Conservation (phyloP, 192 early-diverging fungal genomes). For the Entophlyctis helioformis region DNA sequence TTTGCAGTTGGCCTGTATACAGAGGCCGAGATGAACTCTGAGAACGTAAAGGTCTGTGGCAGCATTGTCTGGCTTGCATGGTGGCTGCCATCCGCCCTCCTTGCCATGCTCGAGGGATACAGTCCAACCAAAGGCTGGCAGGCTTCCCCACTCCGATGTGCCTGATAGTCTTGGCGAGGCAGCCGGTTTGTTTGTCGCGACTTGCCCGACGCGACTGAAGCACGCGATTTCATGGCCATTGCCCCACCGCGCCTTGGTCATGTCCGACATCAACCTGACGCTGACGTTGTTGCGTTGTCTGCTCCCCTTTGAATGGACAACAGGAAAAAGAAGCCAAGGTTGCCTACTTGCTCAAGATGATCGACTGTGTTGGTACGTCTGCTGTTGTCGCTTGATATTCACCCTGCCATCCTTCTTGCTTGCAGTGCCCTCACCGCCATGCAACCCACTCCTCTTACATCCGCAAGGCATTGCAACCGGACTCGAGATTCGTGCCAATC, state of each 20-base stretch:
- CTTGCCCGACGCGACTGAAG: too few species aligned
- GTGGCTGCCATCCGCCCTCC: background rate
- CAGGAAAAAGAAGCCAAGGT: slow-evolving; percentile 52
- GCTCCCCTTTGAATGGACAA: background rate
- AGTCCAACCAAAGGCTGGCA: too few species aligned
- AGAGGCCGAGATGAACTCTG: slow-evolving; percentile 35
- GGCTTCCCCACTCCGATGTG: too few species aligned
- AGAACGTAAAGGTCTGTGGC: slow-evolving; percentile 34
- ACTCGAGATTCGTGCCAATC: slow-evolving; percentile 30
- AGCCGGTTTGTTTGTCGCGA: too few species aligned
- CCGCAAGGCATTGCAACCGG: slow-evolving; percentile 28
- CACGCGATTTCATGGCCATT: too few species aligned
- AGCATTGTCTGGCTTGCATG: too few species aligned
- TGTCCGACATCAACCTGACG: too few species aligned
- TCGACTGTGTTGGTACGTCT: slow-evolving; percentile 30
- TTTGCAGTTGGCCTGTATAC: slow-evolving; percentile 32
- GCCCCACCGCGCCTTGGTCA: too few species aligned
- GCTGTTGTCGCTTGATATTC: background rate
- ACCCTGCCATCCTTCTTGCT: background rate
- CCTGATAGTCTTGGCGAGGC: too few species aligned
- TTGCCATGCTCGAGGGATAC: too few species aligned
- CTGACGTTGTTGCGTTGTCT: too few species aligned
- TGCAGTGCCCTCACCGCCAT: background rate
- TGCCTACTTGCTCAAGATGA: slow-evolving; percentile 36
- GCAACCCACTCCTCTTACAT: background rate